A percentile compares a stretch with the other conserved stretches of the same genome.
phyloP scores from a whole-genome alignment of 192 early-diverging fungal genomes.

The Podila horticola region DNA sequence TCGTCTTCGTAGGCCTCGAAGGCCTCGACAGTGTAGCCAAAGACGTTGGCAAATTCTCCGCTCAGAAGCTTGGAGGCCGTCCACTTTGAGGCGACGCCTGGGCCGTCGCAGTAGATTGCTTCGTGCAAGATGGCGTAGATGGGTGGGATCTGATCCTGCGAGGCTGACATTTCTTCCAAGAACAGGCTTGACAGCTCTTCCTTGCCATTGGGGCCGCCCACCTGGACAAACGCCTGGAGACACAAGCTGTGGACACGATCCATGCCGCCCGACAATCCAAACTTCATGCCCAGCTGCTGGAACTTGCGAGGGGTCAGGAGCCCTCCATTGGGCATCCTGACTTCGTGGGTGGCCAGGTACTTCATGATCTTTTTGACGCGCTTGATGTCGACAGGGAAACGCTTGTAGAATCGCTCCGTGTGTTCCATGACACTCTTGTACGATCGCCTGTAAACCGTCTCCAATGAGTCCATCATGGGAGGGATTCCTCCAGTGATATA shows the following conservation, averaged over 20 bases:
- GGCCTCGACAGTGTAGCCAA: conserved; percentile 57
- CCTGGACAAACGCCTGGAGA: conserved; percentile 46
- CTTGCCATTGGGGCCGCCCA: conserved; percentile 16
- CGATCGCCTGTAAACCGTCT: conserved; percentile 66
- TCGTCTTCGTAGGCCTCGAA: conserved; percentile 57
- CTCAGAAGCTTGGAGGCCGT: conserved; percentile 66
- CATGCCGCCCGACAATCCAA: conserved; percentile 73
- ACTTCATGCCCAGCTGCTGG: conserved; percentile 70
- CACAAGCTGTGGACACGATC: conserved; percentile 68
- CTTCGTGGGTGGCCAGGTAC: conserved; percentile 55
- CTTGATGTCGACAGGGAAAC: conserved; percentile 68
- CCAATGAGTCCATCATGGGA: conserved; percentile 69
- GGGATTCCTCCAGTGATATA: conserved; percentile 78
- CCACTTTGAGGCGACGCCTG: conserved; percentile 65
- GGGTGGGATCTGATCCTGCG: conserved; percentile 47
- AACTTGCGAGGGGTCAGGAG: conserved; percentile 71
- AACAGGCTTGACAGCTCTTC: conserved; percentile 38
- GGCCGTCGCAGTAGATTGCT: conserved; percentile 70
- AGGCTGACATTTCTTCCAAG: conserved; percentile 18
- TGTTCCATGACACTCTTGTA: conserved; percentile 69
- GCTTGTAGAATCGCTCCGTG: conserved; percentile 71
- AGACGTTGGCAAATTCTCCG: conserved; percentile 39
- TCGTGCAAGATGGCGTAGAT: conserved; percentile 76
- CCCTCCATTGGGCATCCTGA: conserved; percentile 70
- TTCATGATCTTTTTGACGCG: conserved; percentile 70